phyloP scores from a whole-genome alignment of 2,329 filamentous ascomycete species.

The Rutstroemia sp. region DNA sequence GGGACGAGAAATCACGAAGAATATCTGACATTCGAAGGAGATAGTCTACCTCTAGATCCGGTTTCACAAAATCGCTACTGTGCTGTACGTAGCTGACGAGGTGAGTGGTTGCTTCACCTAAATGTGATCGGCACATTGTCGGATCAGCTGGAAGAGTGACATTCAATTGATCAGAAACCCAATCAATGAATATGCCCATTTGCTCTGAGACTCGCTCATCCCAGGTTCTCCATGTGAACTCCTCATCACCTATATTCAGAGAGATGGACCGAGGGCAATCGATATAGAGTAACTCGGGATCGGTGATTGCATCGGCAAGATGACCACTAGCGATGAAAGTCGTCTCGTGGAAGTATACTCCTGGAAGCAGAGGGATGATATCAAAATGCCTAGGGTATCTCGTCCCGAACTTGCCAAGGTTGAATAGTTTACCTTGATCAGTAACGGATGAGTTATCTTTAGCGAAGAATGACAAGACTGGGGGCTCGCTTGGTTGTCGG shows the following conservation, averaged over 20 bases:
- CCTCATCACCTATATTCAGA: conserved; percentile 42
- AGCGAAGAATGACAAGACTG: conserved; percentile 16
- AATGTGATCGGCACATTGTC: conserved; percentile 5
- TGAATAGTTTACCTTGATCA: conserved; percentile 37
- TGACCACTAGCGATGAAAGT: conserved; percentile 51
- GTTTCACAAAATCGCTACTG: conserved; percentile 15
- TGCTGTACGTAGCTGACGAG: conserved; percentile 27
- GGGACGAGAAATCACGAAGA: conserved; percentile 21
- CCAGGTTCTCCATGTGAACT: conserved; percentile 50
- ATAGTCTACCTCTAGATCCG: conserved; percentile 16
- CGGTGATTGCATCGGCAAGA: conserved; percentile 32
- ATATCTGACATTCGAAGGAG: conserved; percentile 25
- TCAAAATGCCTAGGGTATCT: conserved; percentile 57
- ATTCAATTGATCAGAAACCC: conserved; percentile 40
- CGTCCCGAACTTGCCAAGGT: conserved; percentile 53
- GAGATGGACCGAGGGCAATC: conserved; percentile 28
- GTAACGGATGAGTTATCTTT: conserved; percentile 3
- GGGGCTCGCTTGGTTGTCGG: conserved; percentile 28
- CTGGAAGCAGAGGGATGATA: conserved; percentile 47
- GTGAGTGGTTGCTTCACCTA: conserved; percentile 14
- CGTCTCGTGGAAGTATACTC: conserved; percentile 51
- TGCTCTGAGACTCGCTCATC: conserved; percentile 52
- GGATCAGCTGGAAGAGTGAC: neutral
- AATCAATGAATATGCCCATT: conserved; percentile 54
- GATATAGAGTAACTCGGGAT: conserved; percentile 22